Evolutionary conservation across 208 protist species (phyloP), one percentile per base, ranked within the genome.

Genomic region (Perkinsela sp.): DNA sequence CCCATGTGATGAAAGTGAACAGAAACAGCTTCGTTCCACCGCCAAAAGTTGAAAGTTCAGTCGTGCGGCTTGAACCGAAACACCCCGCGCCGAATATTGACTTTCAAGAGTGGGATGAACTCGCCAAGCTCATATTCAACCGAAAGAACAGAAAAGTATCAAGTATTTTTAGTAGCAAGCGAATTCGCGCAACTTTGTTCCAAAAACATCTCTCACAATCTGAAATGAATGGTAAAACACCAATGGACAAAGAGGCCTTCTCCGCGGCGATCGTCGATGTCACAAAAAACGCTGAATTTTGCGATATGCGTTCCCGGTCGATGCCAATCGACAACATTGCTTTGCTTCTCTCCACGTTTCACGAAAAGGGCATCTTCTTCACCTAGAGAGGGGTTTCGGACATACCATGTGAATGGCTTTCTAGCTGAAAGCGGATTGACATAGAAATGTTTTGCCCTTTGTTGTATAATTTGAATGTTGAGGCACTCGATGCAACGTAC

Each of bases 11-110:
- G 82, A 98, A 98, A 80, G 95, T 97, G 30, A 91, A 87, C 68
- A 94, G 92, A 67, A 98, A 98, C 70, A 98, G 95, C 74, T 99
- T 99, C 81, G 90, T 94, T 69, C 97, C 97, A 31, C 97, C 97
- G 29, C 96, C 96, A 28, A 98, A 98, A 82, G 95, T 99, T 32
- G 96, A 99, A 69, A 98, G 94, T 13, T 88, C 82, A 57, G 96
- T 99, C 29, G 94, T 99, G 57, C 80, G 91, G 32, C 89, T 99
- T 31, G 89, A 97, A 73, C 97, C 97, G 31, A 92, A 92, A 70
- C 89, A 96, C 72, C 93, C 94, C 16, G 82, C 84, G 0, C 96
- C 96, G 66, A 82, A 88, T 31, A 90, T 99, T 30, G 95, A 98
- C 76, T 98, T 98, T 76, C 76, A 94, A 69, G 96, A 99, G 80